Evolutionary conservation across 352 stramenopile species (phyloP), one percentile per base, ranked within the genome.

Genomic region (Globisporangium echinulatum): DNA sequence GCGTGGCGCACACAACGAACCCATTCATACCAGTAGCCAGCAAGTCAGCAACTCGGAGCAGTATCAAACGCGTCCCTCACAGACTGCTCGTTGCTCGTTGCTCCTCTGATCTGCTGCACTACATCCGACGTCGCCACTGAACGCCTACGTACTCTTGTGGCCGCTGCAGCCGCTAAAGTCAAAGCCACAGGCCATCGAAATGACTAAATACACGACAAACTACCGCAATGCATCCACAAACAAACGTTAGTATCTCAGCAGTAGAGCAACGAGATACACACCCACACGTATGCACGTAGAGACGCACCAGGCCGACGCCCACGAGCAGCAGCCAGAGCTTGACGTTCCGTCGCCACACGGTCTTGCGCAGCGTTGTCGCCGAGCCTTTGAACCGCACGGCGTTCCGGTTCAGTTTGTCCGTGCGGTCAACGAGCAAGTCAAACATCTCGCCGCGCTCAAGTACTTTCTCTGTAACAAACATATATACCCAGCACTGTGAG

Each of bases 401-500:
- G 71, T 98, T 90, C 52, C 97, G 88, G 72, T 97, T 98, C 4
- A 99, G 77, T 63, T 97, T 88, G 81, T 99, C 96, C n/a, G 87
- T 96, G 66, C 85, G 85, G 58, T 96, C 87, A 52, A 96, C 87
- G 5, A 96, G 71, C 46, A 96, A 64, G 77, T 99, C 97, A 72
- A 99, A 98, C 67, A 99, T 99, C 70, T 99, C 97, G 15, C 97
- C 98, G 43, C 97, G 73, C 55, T 99, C 95, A 59, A 99, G 75
- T 39, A 99, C 92, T 70, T 98, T 98, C 59, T 99, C 97, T 87
- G 47, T 19, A 44, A 4, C 7, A 6, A 49, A 33, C 4, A 36
- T 8, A 47, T 10, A 49, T 13, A 56, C 6, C n/a, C 43, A 15
- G 39, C 4, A 19, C 1, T 33, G 8, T 17, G 4, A 37, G 25